Base-by-base conservation (phyloP, 208 protist species). In the Trypanosoma melophagium region DNA sequence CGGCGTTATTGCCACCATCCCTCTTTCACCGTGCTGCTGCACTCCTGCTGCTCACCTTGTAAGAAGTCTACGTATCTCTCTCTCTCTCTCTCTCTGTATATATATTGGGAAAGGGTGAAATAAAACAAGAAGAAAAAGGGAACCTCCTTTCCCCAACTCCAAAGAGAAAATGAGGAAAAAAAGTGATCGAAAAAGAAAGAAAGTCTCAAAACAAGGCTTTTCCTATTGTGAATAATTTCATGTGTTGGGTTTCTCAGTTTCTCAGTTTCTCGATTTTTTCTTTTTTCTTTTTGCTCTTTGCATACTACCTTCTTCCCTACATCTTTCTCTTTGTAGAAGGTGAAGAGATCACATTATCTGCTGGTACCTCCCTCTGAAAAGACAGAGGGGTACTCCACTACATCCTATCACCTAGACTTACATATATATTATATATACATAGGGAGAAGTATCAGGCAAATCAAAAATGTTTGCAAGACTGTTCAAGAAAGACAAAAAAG, bases 401-500 rank as follows among this genome's bases (percentile, higher is more conserved):
- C 24, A 56, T 31, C 17, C 24, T 38, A 7, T 16, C 16, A 56
- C 19, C 24, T 16, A 56, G 8, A 31, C 52, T 2, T 10, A 7
- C 4, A 24, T 22, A 41, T 35, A 41, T 35, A 58, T 3, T 56
- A 62, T 40, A 52, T 76, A 35, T 56, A 21, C 40, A 25, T 19
- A 56, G 22, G 42, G 7, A 31, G 40, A 28, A 14, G 55, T 28
- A 21, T 10, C 38, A 24, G 28, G 9, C 47, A 60, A 35, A 19
- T 47, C 13, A 50, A 74, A 69, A 13, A 96, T 96, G 90, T 93
- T 96, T 68, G 76, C 80, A 59, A 93, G 86, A 59, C 63, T 96
- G 0, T 92, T 93, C 74, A 89, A 83, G 71, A 94, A 85, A 76
- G 85, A 94, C 22, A 92, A 96, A 74, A 96, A 96, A 79, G 88